Base-by-base conservation (phyloP, 257 asterid genomes). In the Leonotis leonurus region DNA sequence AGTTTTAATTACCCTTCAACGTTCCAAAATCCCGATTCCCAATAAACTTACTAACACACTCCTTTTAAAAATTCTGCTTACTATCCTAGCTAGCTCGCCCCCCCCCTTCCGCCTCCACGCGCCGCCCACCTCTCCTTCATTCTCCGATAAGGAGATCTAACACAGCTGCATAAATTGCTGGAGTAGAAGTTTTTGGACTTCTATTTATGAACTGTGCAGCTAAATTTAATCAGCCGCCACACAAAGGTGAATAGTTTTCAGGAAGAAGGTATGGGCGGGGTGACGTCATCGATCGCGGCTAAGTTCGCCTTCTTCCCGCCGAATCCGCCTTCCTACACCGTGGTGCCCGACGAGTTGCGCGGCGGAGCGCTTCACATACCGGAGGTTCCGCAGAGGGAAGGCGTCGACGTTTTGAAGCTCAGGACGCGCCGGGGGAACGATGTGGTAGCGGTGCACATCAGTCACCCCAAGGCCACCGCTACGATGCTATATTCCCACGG, bases 281-380 rank as follows among this genome's bases (percentile, higher is more conserved):
- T 93, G 77, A 85, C 96, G 73, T 89, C 96, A 64, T 89, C 97
- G 60, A 89, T 93, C 76, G 99, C 97, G 29, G 95, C 99, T 56
- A 93, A 93, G 81, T 89, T 93, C 70, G 99, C 99, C 21, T 93
- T 93, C 68, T 93, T 89, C 70, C 99, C 97, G 41, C 96, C 97
- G 9, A 85, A 21, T 43, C 99, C 99, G 9, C 96, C 99, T 55
- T 89, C 99, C 24, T 93, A 93, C 79, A 83, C 97, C 62, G 88
- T 89, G 75, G 90, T 80, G 44, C 74, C 73, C 2, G 91, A 80
- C 72, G 86, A 81, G 45, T 66, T 77, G 56, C 67, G 80, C 52
- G 87, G 66, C 22, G 95, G 85, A 1, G 74, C 76, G 16, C 75
- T 83, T 8, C 65, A 73, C 69, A 81, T 89, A 46, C 96, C 99